These are phyloP conservation scores for Cryptosporidium muris DNA, from an alignment of 169 alveolate species.

Conservation along the genomic window DNA sequence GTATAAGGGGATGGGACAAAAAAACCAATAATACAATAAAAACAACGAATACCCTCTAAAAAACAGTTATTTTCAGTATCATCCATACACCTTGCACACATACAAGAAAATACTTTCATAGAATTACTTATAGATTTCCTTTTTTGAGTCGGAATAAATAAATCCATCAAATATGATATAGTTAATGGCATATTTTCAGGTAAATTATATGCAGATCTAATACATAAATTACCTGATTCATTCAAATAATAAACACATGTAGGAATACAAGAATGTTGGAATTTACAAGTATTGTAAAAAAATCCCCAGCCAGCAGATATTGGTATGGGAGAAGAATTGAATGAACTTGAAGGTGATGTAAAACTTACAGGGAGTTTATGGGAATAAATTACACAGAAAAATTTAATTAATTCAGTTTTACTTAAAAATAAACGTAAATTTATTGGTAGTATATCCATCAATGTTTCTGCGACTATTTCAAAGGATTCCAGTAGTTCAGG, in stretches of 20 bases:
- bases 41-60: conserved; percentile 81
- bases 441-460: conserved; percentile 79
- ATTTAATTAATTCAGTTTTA: conserved; percentile 79
- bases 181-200: conserved; percentile 83
- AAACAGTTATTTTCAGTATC: conserved; percentile 78
- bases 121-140: conserved; percentile 76
- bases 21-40: conserved; percentile 78
- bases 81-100: conserved; percentile 81
- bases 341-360: conserved; percentile 78
- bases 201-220: conserved; percentile 82
- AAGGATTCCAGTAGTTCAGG: conserved; percentile 74
- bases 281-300: conserved; percentile 72
- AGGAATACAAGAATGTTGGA: conserved; percentile 87
- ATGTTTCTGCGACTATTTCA: conserved; percentile 76
- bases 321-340: conserved; percentile 77
- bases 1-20: conserved; percentile 56
- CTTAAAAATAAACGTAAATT: conserved; percentile 79
- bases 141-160: conserved; percentile 80
- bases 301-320: conserved; percentile 81
- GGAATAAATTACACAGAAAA: conserved; percentile 81
- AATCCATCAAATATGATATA: conserved; percentile 80
- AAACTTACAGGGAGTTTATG: conserved; percentile 80
- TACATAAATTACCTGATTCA: conserved; percentile 80
- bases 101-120: conserved; percentile 79
- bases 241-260: conserved; percentile 80